Base-by-base conservation (phyloP, 495 filamentous ascomycete genomes). In the Zalerion maritima region DNA sequence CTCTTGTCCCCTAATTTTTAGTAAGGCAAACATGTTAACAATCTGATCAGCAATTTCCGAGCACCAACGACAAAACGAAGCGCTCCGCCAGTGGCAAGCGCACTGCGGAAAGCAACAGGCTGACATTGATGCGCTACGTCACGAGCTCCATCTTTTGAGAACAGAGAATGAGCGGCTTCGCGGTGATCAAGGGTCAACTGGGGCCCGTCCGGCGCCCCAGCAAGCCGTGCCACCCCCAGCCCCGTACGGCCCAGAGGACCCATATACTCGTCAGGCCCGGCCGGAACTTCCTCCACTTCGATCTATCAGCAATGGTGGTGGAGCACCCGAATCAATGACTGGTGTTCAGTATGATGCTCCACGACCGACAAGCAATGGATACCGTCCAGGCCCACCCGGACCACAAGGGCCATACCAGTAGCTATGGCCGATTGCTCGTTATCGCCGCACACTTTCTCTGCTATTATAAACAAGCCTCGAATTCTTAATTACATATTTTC, bases 111-210 rank as follows among this genome's bases (percentile, higher is more conserved):
- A 43, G n/a, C 35, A 47, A 5, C 41, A 52, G 10, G 35, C 44
- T 18, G 64, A 71, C 32, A 46, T 60, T 4, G 67, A 73, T 4
- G 40, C 49, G 18, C 32, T 69, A 36, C 46, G 53, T 40, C 50
- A 58, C 11, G 64, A 73, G 32, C 33, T 63, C 6, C 52, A 61
- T 4, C 45, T 45, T 15, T 41, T 76, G 32, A 63, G 65, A 22
- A 49, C 54, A 14, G 72, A 80, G 34, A 69, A 58, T 31, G 56
- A 62, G 31, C 68, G 71, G 27, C 55, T 74, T 36, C 57, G 56
- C 11, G 43, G 34, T 24, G 31, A 39, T n/a, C n/a, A n/a, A n/a
- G n/a, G n/a, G n/a, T n/a, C n/a, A n/a, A n/a, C n/a, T n/a, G n/a
- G n/a, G n/a, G n/a, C n/a, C n/a, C n/a, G n/a, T n/a, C n/a, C n/a